Conservation (phyloP, 2,329 filamentous ascomycete species). For the Zymoseptoria crescenta region DNA sequence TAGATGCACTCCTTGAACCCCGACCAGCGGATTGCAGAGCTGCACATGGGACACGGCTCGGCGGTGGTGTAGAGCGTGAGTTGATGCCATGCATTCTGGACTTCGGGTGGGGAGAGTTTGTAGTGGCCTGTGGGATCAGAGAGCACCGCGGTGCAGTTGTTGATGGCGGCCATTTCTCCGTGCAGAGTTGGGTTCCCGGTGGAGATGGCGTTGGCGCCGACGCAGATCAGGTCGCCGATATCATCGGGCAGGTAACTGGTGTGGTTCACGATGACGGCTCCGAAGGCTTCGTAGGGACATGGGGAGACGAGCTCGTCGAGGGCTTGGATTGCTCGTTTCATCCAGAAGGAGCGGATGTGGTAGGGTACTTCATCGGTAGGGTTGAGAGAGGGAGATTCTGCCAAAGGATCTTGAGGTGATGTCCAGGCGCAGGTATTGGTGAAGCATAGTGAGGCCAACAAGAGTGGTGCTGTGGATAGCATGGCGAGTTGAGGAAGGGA, state of each 20-base stretch:
- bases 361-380: not conserved
- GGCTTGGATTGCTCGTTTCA: not conserved
- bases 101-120: constrained; percentile 34
- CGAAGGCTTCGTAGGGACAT: not conserved
- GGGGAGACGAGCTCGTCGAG: not conserved
- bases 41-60: constrained; percentile 51
- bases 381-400: not conserved
- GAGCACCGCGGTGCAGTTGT: constrained; percentile 44
- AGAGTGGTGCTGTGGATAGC: not conserved
- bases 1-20: constrained; percentile 49
- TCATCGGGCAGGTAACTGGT: not conserved
- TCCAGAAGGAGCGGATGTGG: not conserved
- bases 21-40: constrained; percentile 47
- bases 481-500: not conserved
- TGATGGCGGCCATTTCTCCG: constrained; percentile 49
- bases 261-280: not conserved
- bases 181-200: constrained; percentile 49
- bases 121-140: constrained; percentile 40
- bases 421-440: not conserved
- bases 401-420: not conserved
- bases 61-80: constrained; percentile 49
- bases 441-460: not conserved
- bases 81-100: constrained; percentile 37
- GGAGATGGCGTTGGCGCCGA: constrained; percentile 41
- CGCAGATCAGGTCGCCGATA: constrained; percentile 12